phyloP scores from a whole-genome alignment of 345 rosid genomes.

The Citrus sinensis region DNA sequence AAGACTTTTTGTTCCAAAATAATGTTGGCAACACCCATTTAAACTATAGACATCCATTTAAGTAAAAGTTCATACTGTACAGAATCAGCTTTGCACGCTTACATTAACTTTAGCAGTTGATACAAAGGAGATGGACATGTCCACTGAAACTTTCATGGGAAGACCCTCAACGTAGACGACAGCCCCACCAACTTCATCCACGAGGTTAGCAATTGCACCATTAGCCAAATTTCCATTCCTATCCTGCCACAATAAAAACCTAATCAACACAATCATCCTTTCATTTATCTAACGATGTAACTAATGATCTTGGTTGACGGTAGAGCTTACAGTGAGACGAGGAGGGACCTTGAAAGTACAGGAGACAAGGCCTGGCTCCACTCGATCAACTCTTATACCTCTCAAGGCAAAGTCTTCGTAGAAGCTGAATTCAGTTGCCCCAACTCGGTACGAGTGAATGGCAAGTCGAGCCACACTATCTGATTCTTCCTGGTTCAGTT shows the following conservation, averaged over 20 bases:
- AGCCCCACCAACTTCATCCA: slow-evolving; percentile 84
- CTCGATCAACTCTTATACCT: slow-evolving; percentile 78
- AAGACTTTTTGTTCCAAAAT: background rate
- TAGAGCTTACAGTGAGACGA: slow-evolving; percentile 65
- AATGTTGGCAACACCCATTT: background rate
- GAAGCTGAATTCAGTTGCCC: slow-evolving; percentile 39
- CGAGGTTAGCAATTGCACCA: slow-evolving; percentile 82
- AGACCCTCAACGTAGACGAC: slow-evolving; percentile 56
- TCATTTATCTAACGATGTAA: background rate
- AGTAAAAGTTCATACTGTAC: background rate
- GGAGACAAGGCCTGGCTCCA: slow-evolving; percentile 62
- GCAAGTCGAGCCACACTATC: slow-evolving; percentile 44
- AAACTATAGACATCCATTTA: background rate
- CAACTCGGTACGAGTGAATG: slow-evolving; percentile 36
- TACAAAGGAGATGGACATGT: slow-evolving; percentile 80
- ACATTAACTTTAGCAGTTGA: slow-evolving; percentile 61
- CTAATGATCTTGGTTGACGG: background rate
- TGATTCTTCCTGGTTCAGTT: slow-evolving; percentile 42
- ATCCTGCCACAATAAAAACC: slow-evolving; percentile 46
- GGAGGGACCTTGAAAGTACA: slow-evolving; percentile 82
- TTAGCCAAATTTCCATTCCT: slow-evolving; percentile 64
- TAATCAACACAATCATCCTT: background rate
- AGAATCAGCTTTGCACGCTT: slow-evolving; percentile 9
- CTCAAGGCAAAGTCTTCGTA: slow-evolving; percentile 58
- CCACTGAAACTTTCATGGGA: slow-evolving; percentile 75